A percentile compares a stretch with the other conserved stretches of the same genome.
Conservation (phyloP, 495 filamentous ascomycete genomes). For the Hyaloscypha bicolor region DNA sequence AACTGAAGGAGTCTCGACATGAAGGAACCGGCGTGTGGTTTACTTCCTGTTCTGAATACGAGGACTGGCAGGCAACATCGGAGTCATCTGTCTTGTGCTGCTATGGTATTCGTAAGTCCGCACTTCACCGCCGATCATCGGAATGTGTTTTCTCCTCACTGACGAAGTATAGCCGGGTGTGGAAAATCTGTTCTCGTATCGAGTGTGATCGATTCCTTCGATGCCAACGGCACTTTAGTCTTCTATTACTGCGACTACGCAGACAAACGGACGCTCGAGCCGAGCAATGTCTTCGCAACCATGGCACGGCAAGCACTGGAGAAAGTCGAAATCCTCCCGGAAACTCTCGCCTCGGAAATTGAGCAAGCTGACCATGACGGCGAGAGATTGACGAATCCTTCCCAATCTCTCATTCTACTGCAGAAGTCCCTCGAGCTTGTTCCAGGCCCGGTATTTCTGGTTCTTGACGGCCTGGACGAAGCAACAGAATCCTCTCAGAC, state of each 20-base stretch:
- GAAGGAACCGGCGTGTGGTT: slow-evolving; percentile 25
- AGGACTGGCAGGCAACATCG: neutral
- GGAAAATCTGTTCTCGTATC: slow-evolving; percentile 36
- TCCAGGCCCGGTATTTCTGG: neutral
- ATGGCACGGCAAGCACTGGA: slow-evolving; percentile 19
- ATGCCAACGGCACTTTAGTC: neutral
- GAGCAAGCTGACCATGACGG: slow-evolving; percentile 9
- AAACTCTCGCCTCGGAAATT: slow-evolving; percentile 9
- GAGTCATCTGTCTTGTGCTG: slow-evolving; percentile 31
- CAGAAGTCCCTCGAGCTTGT: neutral
- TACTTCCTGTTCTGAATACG: neutral
- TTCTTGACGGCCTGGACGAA: slow-evolving; percentile 23
- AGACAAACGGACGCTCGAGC: slow-evolving; percentile 26
- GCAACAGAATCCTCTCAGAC: neutral
- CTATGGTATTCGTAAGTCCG: slow-evolving; percentile 31
- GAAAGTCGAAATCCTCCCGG: slow-evolving; percentile 8
- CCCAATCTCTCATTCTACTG: slow-evolving; percentile 6
- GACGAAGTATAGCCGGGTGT: slow-evolving; percentile 26
- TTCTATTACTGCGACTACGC: slow-evolving; percentile 33
- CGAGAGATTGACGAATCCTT: neutral
- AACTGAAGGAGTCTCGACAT: slow-evolving; percentile 13
- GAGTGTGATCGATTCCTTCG: slow-evolving; percentile 14
- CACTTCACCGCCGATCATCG: neutral
- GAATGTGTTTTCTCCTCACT: slow-evolving; percentile 4
- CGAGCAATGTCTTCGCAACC: slow-evolving; percentile 28